Evolutionary conservation across 2,329 filamentous ascomycete species (phyloP).

Genomic region (Sarocladium brachiariae): DNA sequence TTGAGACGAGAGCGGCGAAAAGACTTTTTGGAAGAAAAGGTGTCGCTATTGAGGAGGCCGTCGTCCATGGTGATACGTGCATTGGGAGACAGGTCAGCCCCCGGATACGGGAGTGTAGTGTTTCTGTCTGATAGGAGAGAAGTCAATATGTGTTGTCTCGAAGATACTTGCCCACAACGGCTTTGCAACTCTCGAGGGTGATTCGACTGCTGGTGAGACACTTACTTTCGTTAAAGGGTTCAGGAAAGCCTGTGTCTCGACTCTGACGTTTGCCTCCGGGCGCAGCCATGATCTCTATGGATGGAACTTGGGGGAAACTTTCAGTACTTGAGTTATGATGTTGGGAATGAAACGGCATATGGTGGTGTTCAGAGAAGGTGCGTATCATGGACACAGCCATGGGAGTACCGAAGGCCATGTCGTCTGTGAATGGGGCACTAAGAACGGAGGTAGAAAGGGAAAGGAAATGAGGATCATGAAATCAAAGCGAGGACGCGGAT

Average conservation of each 20-base stretch:
- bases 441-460: not conserved
- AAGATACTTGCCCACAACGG: too few species aligned
- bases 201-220: conserved; percentile 10
- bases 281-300: conserved; percentile 19
- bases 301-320: conserved; percentile 3
- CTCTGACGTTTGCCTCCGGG: conserved; percentile 18
- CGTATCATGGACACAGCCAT: not conserved
- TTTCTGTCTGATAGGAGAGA: conserved; percentile 37
- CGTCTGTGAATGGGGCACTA: not conserved
- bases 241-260: conserved; percentile 45
- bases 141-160: too few species aligned
- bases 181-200: too few species aligned
- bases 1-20: conserved; percentile 37
- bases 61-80: conserved; percentile 51
- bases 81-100: conserved; percentile 50
- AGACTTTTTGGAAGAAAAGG: not conserved
- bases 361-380: not conserved
- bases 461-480: not conserved
- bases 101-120: conserved; percentile 56
- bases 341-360: not conserved
- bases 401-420: conserved; percentile 1
- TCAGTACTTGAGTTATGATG: conserved; percentile 1
- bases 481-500: not conserved
- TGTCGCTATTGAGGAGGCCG: conserved; percentile 24
- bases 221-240: conserved; percentile 41